Base-by-base conservation (phyloP, 139 green algal genomes). In the Raphidocelis subcapitata region DNA sequence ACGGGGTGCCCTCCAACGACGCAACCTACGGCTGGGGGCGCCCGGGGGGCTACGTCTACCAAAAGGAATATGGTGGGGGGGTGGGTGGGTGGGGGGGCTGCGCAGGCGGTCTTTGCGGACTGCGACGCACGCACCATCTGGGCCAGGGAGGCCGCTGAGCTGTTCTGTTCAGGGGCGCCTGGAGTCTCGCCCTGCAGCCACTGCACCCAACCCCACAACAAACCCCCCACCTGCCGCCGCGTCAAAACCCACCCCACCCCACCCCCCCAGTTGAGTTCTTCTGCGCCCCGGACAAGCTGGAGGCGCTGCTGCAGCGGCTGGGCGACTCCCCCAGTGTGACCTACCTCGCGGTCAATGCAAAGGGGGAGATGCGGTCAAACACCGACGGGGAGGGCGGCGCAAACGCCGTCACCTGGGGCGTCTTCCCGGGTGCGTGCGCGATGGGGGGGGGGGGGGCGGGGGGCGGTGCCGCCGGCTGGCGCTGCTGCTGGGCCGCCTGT, bases 371-470 rank as follows among this genome's bases (percentile, higher is more conserved):
- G 4, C 5, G 71, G 23, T 86, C 80, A 69, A 94, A 90, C 75
- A 61, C 83, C 47, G 61, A n/a, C n/a, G n/a, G 10, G 49, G 16
- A 69, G 18, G 74, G 78, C 24, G 66, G 55, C 51, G 87, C 92
- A 5, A 93, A 91, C 12, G 92, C 90, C 5, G 89, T 97, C 28
- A 92, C 86, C 0, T 96, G 91, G 92, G 92, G 92, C 18, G 91
- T 94, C 0, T 97, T 97, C 74, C 91, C 92, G 41, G 82, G 85
- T 88, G 61, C 55, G 73, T 23, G 1, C 18, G 10, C 16, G 31
- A 57, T 56, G 8, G 60, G 29, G 8, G 4, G 14, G 26, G 28
- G 20, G n/a, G n/a, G n/a, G n/a, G n/a, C n/a, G n/a, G n/a, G n/a
- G n/a, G n/a, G n/a, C n/a, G n/a, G 44, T 8, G n/a, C 56, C 24